phyloP scores from a whole-genome alignment of 2,329 filamentous ascomycete species.

The Verticillium longisporum region DNA sequence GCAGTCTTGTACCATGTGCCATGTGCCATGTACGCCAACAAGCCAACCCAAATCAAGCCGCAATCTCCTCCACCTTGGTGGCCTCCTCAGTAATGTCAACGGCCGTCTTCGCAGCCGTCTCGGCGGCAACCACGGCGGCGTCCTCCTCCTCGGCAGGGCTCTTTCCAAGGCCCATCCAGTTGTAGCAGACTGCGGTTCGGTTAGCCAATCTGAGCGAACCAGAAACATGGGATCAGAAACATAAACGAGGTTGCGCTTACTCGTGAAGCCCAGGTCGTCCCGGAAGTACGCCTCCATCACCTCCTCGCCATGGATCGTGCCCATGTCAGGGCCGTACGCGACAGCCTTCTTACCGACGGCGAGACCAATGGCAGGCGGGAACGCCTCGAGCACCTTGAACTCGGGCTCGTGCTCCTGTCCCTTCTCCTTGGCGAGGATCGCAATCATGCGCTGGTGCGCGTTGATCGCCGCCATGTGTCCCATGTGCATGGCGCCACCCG shows the following conservation, averaged over 20 bases:
- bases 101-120: neutral
- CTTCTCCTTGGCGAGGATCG: conserved; percentile 19
- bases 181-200: conserved; percentile 41
- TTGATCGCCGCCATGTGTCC: conserved; percentile 62
- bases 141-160: neutral
- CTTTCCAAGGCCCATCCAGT: conserved; percentile 40
- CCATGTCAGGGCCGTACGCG: conserved; percentile 50
- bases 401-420: conserved; percentile 26
- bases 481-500: conserved; percentile 68
- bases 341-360: conserved; percentile 66
- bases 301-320: conserved; percentile 54
- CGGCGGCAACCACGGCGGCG: neutral
- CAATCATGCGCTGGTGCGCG: conserved; percentile 55
- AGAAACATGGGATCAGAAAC: neutral
- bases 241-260: conserved; percentile 35
- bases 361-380: conserved; percentile 62
- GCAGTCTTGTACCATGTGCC: neutral
- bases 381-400: conserved; percentile 42
- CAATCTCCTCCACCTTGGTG: neutral
- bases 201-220: neutral
- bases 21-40: neutral
- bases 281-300: conserved; percentile 59
- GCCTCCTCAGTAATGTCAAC: neutral
- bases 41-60: neutral
- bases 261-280: conserved; percentile 58